Base-by-base conservation (phyloP, 2,329 filamentous ascomycete genomes). In the Monosporascus sp. region DNA sequence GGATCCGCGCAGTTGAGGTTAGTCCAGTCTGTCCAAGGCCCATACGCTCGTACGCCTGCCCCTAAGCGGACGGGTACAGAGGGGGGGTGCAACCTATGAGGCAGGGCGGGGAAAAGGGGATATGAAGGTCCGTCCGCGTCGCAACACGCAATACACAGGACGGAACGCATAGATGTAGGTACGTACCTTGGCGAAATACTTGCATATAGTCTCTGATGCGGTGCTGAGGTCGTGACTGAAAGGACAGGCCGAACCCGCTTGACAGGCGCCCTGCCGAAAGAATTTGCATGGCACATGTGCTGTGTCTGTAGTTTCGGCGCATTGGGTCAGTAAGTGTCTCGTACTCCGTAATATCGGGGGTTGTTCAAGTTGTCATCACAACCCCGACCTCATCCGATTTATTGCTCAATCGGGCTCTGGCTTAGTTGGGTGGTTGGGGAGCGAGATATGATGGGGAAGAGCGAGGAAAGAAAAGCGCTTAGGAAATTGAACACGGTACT, bases 261-360 rank as follows among this genome's bases (percentile, higher is more conserved):
- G 93, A 72, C 94, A 99, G 65, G 91, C 86, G 70, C 93, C 92
- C 76, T 96, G 91, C 51, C 91, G 87, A 74, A 94, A 99, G 87
- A 99, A 99, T 80, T 97, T 97, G 88, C 94, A 99, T 40, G 94
- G 94, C 45, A 99, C 94, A 76, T 97, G 94, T 57, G 92, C 88
- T 19, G 94, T 96, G 72, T 96, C 93, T 97, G 59, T 51, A 37
- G 53, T 55, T 52, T 44, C 31, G 50, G 37, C 47, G 51, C 48
- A 60, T 57, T 54, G 51, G 54, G 51, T 46, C 20, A 46, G 43
- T 16, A 27, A 46, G 20, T 11, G 7, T 14, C 22, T 19, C 14
- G 11, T 37, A 35, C 31, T 35, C 31, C 1, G 31, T 35, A 35
- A 14, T 14, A 14, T 35, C 9, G 31, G 31, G 11, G 11, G 4